Evolutionary conservation across 75 land plant species (phyloP), one percentile per base, ranked within the genome.

Genomic region (Picea sitchensis): DNA sequence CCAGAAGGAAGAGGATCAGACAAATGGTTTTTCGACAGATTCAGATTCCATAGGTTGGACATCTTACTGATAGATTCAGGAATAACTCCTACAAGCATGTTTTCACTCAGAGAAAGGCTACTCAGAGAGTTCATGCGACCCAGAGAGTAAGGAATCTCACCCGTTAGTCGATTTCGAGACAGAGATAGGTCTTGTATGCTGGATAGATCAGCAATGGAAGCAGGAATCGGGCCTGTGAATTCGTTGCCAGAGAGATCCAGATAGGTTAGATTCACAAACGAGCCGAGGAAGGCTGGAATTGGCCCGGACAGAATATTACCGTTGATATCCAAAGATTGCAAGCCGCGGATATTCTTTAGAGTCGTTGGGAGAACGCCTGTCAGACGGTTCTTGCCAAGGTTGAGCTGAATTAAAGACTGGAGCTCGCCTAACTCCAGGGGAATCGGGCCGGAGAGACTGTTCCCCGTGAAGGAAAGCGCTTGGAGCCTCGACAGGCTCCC

Each of bases 211-310:
- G 80, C 80, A 12, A 91, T 14, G 13, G 86, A 87, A 69, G n/a
- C 57, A n/a, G 97, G 99, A 26, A 96, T 78, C 3, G 77, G 38
- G 47, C 98, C 99, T 1, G 84, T 78, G 34, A 96, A 88, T 11
- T 75, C 73, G 78, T 96, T 96, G 72, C 84, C 31, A 5, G 95
- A 91, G n/a, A 96, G 84, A 64, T 88, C 92, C 14, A 96, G 63
- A 31, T 73, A 86, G 12, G 91, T 85, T 13, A 96, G 71, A 21
- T 80, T 81, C 12, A 80, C 71, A 30, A 90, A 84, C 47, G 81
- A 78, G 20, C 87, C 87, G 13, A 96, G 14, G 80, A 79, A 82
- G 44, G 67, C 79, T 0, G 97, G 97, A 56, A 95, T 77, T 4
- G 44, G 44, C 13, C 98, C 93, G 20, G 88, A 87, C 0, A 95